Evolutionary conservation across 192 early-diverging fungal species (phyloP).

Genomic region (Anaeromyces robustus): DNA sequence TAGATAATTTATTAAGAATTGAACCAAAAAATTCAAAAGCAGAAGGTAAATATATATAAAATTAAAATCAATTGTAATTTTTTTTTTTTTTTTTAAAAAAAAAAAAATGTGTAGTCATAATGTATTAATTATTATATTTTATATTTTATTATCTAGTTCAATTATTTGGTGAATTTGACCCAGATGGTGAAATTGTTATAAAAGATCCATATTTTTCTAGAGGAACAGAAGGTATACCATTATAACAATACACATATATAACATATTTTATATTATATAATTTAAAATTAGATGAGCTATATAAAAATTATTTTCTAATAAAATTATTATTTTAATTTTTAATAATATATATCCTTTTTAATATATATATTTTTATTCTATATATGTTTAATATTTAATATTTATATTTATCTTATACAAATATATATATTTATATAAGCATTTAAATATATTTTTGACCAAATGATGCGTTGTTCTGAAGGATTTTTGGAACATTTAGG

Average conservation of each 20-base stretch:
- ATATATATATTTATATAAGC: background rate
- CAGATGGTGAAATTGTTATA: background rate
- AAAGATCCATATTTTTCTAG: background rate
- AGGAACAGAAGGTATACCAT: background rate
- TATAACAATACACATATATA: no score
- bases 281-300: no score
- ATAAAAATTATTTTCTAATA: no score
- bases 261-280: no score
- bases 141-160: background rate
- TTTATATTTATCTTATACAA: no score
- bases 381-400: no score
- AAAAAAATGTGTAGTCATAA: no score
- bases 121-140: no score
- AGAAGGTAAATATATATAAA: background rate
- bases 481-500: conserved; percentile 49
- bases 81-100: no score
- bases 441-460: conserved; percentile 61
- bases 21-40: background rate
- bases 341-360: no score
- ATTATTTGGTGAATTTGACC: background rate
- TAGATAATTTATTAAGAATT: background rate
- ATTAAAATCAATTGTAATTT: background rate
- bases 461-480: conserved; percentile 49
- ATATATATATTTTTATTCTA: no score
- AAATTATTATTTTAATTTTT: no score